phyloP scores from a whole-genome alignment of 2,329 filamentous ascomycete genomes.

The Dothidotthia symphoricarpi region DNA sequence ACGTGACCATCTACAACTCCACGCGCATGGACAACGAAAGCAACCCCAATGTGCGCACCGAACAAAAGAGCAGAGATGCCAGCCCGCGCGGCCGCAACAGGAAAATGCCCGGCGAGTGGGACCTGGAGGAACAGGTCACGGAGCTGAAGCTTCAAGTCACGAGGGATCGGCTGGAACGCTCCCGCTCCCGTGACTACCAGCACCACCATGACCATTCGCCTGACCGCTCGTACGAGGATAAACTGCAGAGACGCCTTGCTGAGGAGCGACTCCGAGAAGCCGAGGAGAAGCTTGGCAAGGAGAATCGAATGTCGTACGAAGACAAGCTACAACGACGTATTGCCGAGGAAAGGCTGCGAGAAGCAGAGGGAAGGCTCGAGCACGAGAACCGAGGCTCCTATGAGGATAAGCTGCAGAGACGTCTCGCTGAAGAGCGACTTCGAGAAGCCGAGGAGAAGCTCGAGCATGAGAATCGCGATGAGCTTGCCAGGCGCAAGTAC shows the following conservation, averaged over 20 bases:
- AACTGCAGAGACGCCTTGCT: slow-evolving; percentile 36
- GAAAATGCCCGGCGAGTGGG: slow-evolving; percentile 36
- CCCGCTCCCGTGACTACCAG: slow-evolving; percentile 22
- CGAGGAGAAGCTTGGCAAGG: slow-evolving; percentile 33
- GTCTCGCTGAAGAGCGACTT: slow-evolving; percentile 38
- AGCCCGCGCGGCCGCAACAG: slow-evolving; percentile 31
- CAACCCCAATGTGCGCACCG: slow-evolving; percentile 34
- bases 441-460: slow-evolving; percentile 38
- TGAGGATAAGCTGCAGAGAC: slow-evolving; percentile 35
- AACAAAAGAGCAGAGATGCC: slow-evolving; percentile 27
- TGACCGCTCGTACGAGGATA: slow-evolving; percentile 27
- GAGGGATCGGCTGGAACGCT: slow-evolving; percentile 14
- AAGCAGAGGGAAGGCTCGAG: slow-evolving; percentile 37
- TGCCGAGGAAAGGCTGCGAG: slow-evolving; percentile 36
- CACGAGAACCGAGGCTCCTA: slow-evolving; percentile 23
- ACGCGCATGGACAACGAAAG: slow-evolving; percentile 41
- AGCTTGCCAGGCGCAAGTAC: slow-evolving; percentile 34
- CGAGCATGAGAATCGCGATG: slow-evolving; percentile 39
- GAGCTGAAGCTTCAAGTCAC: slow-evolving; percentile 28
- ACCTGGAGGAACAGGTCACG: slow-evolving; percentile 38
- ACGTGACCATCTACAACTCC: slow-evolving; percentile 50
- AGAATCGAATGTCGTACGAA: slow-evolving; percentile 28
- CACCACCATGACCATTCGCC: slow-evolving; percentile 21
- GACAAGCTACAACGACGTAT: slow-evolving; percentile 39
- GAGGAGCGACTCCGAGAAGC: slow-evolving; percentile 38